Evolutionary conservation across 2,329 filamentous ascomycete genomes (phyloP).

Genomic region (Zymoseptoria passerinii): DNA sequence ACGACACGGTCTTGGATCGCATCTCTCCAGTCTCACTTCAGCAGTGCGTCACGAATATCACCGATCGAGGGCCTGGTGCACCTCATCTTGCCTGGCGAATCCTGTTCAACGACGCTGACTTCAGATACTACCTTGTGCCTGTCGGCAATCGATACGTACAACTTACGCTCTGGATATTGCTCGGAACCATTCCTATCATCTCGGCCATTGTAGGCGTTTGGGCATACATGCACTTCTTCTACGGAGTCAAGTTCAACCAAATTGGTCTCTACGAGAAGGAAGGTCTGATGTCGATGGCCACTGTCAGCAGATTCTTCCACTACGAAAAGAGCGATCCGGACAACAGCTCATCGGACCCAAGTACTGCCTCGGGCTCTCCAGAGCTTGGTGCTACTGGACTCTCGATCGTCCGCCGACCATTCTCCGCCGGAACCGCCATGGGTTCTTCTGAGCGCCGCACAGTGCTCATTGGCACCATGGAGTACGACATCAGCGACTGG

Average conservation of each 20-base stretch:
- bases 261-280: slow-evolving; percentile 47
- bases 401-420: slow-evolving; percentile 18
- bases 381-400: slow-evolving; percentile 9
- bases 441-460: slow-evolving; percentile 36
- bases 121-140: slow-evolving; percentile 46
- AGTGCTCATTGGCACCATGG: slow-evolving; percentile 61
- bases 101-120: slow-evolving; percentile 46
- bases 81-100: slow-evolving; percentile 51
- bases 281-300: slow-evolving; percentile 24
- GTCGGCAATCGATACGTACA: slow-evolving; percentile 48
- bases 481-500: slow-evolving; percentile 65
- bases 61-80: slow-evolving; percentile 42
- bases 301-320: slow-evolving; percentile 17
- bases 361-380: slow-evolving; percentile 2
- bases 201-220: slow-evolving; percentile 45
- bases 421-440: slow-evolving; percentile 19
- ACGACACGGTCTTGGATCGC: slow-evolving; percentile 53
- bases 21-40: slow-evolving; percentile 52
- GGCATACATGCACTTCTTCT: slow-evolving; percentile 54
- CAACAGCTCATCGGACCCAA: slow-evolving; percentile 4
- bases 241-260: slow-evolving; percentile 56
- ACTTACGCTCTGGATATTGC: slow-evolving; percentile 46
- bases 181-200: slow-evolving; percentile 46
- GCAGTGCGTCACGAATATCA: slow-evolving; percentile 51
- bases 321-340: slow-evolving; percentile 23